phyloP scores from a whole-genome alignment of 768 basidiomycete genomes.

The Hericium rajendrae region DNA sequence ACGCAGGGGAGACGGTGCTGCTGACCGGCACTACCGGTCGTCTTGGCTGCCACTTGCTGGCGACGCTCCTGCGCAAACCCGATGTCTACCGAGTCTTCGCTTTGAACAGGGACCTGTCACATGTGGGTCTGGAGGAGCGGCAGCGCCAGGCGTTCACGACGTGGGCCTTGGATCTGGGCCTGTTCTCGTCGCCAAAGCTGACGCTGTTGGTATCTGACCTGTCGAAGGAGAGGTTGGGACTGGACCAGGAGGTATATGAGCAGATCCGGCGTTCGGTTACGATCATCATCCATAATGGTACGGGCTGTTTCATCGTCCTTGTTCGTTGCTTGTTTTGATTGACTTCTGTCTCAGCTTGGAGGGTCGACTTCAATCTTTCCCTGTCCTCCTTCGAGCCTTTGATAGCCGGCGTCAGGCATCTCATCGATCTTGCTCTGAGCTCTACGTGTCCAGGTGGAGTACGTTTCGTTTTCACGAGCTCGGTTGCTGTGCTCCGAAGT shows the following conservation, averaged over 20 bases:
- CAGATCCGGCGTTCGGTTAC: conserved; percentile 8
- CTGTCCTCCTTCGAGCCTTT: conserved; percentile 8
- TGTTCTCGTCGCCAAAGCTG: conserved; percentile 13
- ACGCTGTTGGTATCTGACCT: conserved; percentile 15
- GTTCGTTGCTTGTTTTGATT: background rate
- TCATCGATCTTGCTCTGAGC: conserved; percentile 8
- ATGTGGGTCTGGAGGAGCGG: background rate
- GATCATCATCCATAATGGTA: conserved; percentile 16
- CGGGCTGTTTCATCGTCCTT: background rate
- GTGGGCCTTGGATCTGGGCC: background rate
- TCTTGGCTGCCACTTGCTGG: background rate
- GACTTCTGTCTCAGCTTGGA: conserved; percentile 1
- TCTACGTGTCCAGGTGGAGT: background rate
- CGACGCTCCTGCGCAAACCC: background rate
- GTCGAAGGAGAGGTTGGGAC: conserved; percentile 1
- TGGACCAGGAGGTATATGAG: conserved; percentile 4
- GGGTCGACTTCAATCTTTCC: conserved; percentile 7
- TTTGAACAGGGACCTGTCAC: background rate
- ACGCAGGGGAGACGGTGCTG: background rate
- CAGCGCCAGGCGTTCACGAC: background rate
- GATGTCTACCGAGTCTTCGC: background rate
- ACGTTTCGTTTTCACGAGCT: conserved; percentile 1
- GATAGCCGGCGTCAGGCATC: conserved; percentile 5
- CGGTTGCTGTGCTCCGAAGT: background rate
- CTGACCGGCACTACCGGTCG: background rate